Evolutionary conservation across 306 rosid genomes (phyloP), one percentile per base, ranked within the genome.

Genomic region (Pyrus bretschneideri): DNA sequence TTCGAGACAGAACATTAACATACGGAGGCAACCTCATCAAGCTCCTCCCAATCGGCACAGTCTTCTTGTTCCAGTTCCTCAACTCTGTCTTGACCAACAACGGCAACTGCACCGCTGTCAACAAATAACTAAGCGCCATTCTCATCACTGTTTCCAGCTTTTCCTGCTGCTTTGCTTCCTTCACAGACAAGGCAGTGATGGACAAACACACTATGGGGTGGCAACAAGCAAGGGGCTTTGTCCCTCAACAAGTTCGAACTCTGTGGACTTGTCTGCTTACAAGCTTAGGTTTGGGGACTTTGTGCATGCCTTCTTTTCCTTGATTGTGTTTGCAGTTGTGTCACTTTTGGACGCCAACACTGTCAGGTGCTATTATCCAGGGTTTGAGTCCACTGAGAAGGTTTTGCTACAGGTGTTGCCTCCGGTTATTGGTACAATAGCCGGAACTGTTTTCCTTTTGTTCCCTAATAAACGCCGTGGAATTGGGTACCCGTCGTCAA

Each of bases 391-490:
- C 0, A 19, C 70, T 0, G 82, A 81, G 86, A 80, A 83, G 71
- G 0, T 78, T 74, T 72, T 93, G 74, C n/a, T 89, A 51, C 83
- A 82, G 77, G 91, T 76, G 17, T 35, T 88, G 81, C 97, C 97
- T 2, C 85, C 93, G 0, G 70, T 71, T n/a, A 78, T 93, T 15
- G 98, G 98, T 2, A 83, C 6, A 11, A 73, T 82, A 64, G 62
- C 97, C 9, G 77, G 97, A 30, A 25, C 78, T 1, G 85, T 86
- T 17, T 93, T 90, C 69, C 64, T 81, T 72, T 0, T 85, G 15
- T 91, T 90, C 51, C 98, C 98, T 0, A 82, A 78, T 42, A 80
- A 22, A 21, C 97, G 98, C 65, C 93, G 90, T 68, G 98, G 98
- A 44, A 87, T 93, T 61, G 97, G 98, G 4, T 91, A 91, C 55